Evolutionary conservation across 768 basidiomycete species (phyloP), one percentile per base, ranked within the genome.

Genomic region (Trametes cinnabarina): DNA sequence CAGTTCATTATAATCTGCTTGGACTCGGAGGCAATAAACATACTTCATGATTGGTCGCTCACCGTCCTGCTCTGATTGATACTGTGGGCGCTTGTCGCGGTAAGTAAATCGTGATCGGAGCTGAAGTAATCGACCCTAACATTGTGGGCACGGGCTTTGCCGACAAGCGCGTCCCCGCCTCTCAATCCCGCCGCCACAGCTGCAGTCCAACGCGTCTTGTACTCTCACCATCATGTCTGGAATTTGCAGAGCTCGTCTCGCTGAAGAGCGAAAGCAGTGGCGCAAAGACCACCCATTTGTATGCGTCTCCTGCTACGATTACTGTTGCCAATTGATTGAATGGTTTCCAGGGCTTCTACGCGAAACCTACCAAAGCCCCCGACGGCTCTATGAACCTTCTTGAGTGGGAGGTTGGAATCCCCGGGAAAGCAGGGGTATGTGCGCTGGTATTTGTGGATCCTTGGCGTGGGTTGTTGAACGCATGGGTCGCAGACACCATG

Each of bases 331-430:
- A 19, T 19, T 39, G 23, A 40, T 48, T 57, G 23, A 49, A 14
- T 9, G 1, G 23, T 49, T 48, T 30, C 41, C 68, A 99, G 96
- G 96, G 96, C 64, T 99, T 99, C 78, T 98, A 89, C 69, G 97
- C 97, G 39, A 91, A 92, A 71, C 97, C 97, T 22, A 78, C 82
- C 43, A 99, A 99, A 75, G 82, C 86, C 19, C 70, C 85, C 22
- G 97, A 99, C 74, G 94, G 96, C 17, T 89, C 94, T 2, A 87
- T 98, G 86, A 95, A 98, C 73, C 79, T 99, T 47, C 85, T 98
- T 84, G 87, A 93, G 71, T 99, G 97, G 97, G 97, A 98, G 71
- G 94, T 97, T 2, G 97, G 97, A 22, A 98, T 99, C 65, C 97
- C 97, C 17, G 97, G 97, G 26, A 98, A 97, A 75, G 62, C 80